Evolutionary conservation across 2,329 filamentous ascomycete species (phyloP).

Genomic region (Scopulariopsis brevicaulis): DNA sequence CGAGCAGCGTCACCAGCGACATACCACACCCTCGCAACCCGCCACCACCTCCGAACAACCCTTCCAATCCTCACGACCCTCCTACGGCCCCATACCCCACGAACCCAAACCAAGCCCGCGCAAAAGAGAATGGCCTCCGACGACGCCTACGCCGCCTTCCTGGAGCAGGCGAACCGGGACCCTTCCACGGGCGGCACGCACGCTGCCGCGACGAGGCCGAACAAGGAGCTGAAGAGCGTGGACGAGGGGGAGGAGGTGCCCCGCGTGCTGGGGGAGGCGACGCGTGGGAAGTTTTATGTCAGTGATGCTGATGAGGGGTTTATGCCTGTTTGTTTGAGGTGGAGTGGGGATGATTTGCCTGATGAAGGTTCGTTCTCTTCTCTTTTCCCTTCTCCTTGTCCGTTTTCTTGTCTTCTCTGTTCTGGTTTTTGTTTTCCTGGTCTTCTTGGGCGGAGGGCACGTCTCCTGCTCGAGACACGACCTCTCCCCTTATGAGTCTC

Average conservation of each 20-base stretch:
- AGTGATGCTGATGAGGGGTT: conserved; percentile 85
- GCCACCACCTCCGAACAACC: background rate
- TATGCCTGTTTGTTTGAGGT: conserved; percentile 60
- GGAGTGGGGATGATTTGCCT: conserved; percentile 41
- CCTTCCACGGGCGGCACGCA: conserved; percentile 25
- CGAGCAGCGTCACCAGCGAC: background rate
- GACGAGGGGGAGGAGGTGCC: conserved; percentile 51
- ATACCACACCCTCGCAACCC: background rate
- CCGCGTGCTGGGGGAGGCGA: conserved; percentile 35
- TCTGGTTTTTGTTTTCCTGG: no score
- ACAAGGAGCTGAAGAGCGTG: conserved; percentile 34
- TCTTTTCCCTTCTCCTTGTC: conserved; percentile 5
- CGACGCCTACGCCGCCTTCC: conserved; percentile 72
- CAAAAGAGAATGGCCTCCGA: conserved; percentile 47
- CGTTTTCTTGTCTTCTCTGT: background rate
- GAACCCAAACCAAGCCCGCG: conserved; percentile 24
- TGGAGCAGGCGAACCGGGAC: conserved; percentile 78
- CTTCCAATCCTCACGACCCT: background rate
- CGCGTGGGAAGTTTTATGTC: conserved; percentile 51
- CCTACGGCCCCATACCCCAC: background rate
- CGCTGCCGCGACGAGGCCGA: conserved; percentile 6
- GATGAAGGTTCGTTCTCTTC: conserved; percentile 42
- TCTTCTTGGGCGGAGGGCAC: no score
- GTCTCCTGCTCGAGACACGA: no score
- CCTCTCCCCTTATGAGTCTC: no score